Evolutionary conservation across 805 yeast genomes (phyloP).

Genomic region (Candida tammaniensis): DNA sequence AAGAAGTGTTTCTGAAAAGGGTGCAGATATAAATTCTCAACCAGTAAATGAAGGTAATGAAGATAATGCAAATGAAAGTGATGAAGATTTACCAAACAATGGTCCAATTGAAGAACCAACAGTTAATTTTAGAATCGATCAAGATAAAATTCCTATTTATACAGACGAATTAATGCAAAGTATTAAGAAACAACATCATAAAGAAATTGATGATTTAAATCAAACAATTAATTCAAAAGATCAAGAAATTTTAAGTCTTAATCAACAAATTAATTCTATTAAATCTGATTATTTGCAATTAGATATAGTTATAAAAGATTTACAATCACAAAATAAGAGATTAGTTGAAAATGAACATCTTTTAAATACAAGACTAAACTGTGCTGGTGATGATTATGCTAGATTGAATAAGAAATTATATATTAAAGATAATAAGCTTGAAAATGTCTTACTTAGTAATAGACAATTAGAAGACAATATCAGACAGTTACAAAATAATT

Average conservation of each 20-base stretch:
- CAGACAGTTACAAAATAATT: neutral
- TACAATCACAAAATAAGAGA: conserved; percentile 14
- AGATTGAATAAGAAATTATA: conserved; percentile 22
- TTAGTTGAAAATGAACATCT: conserved; percentile 19
- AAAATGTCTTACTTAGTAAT: too few species aligned
- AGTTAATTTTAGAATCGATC: conserved; percentile 27
- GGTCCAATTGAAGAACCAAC: conserved; percentile 22
- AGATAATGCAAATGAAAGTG: conserved; percentile 12
- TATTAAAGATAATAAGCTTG: conserved; percentile 6
- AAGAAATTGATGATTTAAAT: conserved; percentile 17
- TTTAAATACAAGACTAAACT: conserved; percentile 22
- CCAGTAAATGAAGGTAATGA: neutral
- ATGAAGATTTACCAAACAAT: conserved; percentile 9
- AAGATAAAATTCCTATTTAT: conserved; percentile 32
- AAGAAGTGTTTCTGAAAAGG: too few species aligned
- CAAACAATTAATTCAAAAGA: conserved; percentile 14
- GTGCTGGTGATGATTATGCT: conserved; percentile 26
- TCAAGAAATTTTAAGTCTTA: conserved; percentile 16
- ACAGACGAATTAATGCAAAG: conserved; percentile 24
- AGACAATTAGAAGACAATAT: neutral
- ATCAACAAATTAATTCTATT: conserved; percentile 16
- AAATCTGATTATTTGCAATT: conserved; percentile 12
- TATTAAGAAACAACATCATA: conserved; percentile 21
- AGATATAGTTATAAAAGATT: conserved; percentile 18
- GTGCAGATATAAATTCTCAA: too few species aligned